Percentiles rank a stretch among this genome's conserved stretches.
These are phyloP conservation scores for Phoma sp. DNA, from an alignment of 2,329 filamentous ascomycete species.

Conservation along the genomic window DNA sequence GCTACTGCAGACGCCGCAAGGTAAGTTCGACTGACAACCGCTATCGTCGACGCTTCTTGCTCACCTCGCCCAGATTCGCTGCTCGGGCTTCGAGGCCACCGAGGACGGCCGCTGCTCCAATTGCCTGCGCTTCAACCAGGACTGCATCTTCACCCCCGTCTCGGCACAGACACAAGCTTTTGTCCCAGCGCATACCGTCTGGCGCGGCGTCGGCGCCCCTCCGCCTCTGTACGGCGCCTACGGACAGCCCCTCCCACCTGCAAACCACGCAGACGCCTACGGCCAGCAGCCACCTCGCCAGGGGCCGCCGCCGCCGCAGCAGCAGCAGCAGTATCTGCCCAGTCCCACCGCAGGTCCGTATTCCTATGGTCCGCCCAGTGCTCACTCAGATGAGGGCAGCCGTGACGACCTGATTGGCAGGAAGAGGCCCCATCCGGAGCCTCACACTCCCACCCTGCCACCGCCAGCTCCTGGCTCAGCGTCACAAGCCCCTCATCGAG, in stretches of 20 bases:
- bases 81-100: constrained; percentile 75
- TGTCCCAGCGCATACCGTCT: constrained; percentile 74
- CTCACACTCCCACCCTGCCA: constrained; percentile 58
- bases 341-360: constrained; percentile 55
- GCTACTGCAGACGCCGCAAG: constrained; percentile 66
- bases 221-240: constrained; percentile 61
- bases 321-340: constrained; percentile 53
- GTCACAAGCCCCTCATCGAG: constrained; percentile 49
- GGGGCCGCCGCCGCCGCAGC: neutral
- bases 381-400: constrained; percentile 47
- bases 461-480: constrained; percentile 55
- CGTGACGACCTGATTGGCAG: constrained; percentile 50
- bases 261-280: constrained; percentile 44
- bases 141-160: constrained; percentile 79
- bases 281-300: constrained; percentile 47
- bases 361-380: constrained; percentile 45
- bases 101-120: constrained; percentile 76
- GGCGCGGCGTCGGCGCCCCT: constrained; percentile 52
- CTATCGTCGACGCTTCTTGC: constrained; percentile 11
- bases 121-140: constrained; percentile 75
- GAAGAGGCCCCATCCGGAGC: constrained; percentile 57
- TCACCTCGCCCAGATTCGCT: constrained; percentile 67
- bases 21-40: constrained; percentile 43
- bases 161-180: constrained; percentile 77
- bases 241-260: constrained; percentile 56